phyloP scores from a whole-genome alignment of 176 grass and related monocot genomes.

The Aegilops tauschii region DNA sequence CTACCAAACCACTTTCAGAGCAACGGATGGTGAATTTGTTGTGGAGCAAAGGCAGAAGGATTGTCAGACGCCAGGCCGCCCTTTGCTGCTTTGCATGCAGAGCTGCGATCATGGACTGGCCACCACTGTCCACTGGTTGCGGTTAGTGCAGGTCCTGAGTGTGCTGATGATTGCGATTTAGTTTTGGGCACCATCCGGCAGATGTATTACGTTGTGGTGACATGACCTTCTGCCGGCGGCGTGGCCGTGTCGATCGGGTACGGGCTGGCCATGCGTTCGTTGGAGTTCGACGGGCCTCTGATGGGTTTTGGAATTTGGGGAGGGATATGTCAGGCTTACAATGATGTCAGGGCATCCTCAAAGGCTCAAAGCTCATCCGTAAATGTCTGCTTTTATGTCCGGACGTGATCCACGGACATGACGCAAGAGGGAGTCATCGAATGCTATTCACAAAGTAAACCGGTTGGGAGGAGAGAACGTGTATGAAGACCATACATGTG shows the following conservation, averaged over 20 bases:
- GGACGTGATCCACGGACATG: too few species aligned
- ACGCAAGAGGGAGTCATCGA: too few species aligned
- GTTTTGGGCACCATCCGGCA: background rate
- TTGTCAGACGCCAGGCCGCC: background rate
- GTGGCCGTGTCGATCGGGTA: conserved; percentile 14
- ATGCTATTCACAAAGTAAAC: too few species aligned
- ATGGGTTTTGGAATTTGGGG: background rate
- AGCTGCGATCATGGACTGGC: background rate
- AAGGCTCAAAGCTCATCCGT: too few species aligned
- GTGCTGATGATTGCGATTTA: background rate
- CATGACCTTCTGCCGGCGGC: conserved; percentile 15
- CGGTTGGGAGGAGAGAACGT: too few species aligned
- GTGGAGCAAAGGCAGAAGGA: background rate
- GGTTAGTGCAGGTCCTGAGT: background rate
- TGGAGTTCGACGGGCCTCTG: background rate
- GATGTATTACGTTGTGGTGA: background rate
- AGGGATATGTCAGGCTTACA: background rate
- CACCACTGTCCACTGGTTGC: background rate
- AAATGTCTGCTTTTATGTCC: too few species aligned
- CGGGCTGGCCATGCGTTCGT: background rate
- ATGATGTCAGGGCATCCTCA: background rate
- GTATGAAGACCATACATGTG: too few species aligned
- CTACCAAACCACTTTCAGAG: background rate
- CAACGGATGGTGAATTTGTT: background rate
- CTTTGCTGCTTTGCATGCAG: conserved; percentile 3